Percentiles rank a stretch among this genome's conserved stretches.
These are phyloP conservation scores for Capsella bursapastoris DNA, from an alignment of 345 rosid species.

Conservation along the genomic window DNA sequence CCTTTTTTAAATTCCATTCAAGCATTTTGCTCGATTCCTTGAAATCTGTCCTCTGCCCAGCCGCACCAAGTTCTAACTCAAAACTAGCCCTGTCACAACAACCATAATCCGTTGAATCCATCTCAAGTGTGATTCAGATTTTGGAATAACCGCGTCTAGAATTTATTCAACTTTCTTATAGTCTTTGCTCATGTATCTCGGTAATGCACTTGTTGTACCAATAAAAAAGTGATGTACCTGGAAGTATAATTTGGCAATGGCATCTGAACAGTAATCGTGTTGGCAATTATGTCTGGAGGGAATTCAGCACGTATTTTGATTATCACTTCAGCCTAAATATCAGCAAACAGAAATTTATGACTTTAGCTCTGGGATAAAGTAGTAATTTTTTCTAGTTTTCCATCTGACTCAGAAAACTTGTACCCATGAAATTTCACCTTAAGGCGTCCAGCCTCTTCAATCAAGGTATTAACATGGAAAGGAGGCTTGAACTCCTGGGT, in stretches of 20 bases:
- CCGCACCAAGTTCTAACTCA: conserved; percentile 82
- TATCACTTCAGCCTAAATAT: conserved; percentile 86
- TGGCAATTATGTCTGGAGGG: conserved; percentile 78
- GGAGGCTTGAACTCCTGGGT: conserved; percentile 99
- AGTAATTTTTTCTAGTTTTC: conserved; percentile 4
- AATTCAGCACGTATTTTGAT: conserved; percentile 87
- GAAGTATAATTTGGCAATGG: conserved; percentile 89
- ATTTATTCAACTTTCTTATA: background rate
- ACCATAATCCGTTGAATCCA: conserved; percentile 6
- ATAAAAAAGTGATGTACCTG: conserved; percentile 57
- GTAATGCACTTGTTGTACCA: background rate
- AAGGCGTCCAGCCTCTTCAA: conserved; percentile 94
- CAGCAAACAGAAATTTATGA: conserved; percentile 30
- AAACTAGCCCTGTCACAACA: conserved; percentile 69
- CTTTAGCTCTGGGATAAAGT: conserved; percentile 11
- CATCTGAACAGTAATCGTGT: conserved; percentile 84
- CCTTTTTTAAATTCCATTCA: conserved; percentile 96
- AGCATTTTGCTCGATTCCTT: conserved; percentile 84
- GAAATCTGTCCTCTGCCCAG: conserved; percentile 92
- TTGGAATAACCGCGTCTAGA: background rate
- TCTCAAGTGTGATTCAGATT: background rate
- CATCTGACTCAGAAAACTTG: conserved; percentile 25
- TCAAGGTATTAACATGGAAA: conserved; percentile 83
- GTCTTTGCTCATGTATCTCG: background rate
- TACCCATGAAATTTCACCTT: conserved; percentile 53